A percentile compares a stretch with the other conserved stretches of the same genome.
Conservation (phyloP, 805 yeast species). For the Hanseniaspora mollemarum region DNA sequence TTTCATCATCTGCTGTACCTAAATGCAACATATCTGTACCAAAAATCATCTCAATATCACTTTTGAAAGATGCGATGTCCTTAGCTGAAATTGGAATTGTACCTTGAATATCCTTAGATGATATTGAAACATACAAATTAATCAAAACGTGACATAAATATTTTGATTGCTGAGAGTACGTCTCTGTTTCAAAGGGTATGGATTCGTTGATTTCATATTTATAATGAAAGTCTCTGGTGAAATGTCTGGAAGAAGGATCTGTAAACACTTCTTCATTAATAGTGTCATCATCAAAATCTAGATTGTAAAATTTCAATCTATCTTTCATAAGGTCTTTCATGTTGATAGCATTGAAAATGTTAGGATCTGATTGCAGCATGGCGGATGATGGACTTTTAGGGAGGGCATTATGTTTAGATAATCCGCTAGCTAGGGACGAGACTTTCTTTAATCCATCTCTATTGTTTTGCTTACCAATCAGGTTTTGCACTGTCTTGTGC, state of each 20-base stretch:
- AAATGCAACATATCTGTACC: conserved; percentile 41
- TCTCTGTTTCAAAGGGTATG: conserved; percentile 68
- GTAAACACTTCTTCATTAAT: conserved; percentile 25
- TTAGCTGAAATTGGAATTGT: conserved; percentile 52
- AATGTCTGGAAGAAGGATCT: conserved; percentile 34
- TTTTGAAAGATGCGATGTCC: conserved; percentile 43
- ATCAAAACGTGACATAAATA: conserved; percentile 71
- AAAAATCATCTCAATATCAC: conserved; percentile 37
- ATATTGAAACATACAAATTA: conserved; percentile 66
- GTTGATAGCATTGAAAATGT: conserved; percentile 21
- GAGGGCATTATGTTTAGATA: neutral
- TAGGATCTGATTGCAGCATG: neutral
- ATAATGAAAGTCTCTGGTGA: conserved; percentile 30
- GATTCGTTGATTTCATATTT: conserved; percentile 29
- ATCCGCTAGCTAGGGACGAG: neutral
- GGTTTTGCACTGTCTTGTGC: conserved; percentile 11
- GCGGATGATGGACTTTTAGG: neutral
- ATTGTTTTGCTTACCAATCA: neutral
- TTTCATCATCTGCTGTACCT: conserved; percentile 27
- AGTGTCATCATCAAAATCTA: conserved; percentile 42
- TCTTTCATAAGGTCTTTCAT: conserved; percentile 23
- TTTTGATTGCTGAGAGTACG: conserved; percentile 53
- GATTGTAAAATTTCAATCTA: conserved; percentile 34
- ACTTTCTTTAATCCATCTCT: neutral
- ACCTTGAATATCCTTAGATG: conserved; percentile 65